phyloP scores from a whole-genome alignment of 768 basidiomycete genomes.

The Lentinus tigrinus region DNA sequence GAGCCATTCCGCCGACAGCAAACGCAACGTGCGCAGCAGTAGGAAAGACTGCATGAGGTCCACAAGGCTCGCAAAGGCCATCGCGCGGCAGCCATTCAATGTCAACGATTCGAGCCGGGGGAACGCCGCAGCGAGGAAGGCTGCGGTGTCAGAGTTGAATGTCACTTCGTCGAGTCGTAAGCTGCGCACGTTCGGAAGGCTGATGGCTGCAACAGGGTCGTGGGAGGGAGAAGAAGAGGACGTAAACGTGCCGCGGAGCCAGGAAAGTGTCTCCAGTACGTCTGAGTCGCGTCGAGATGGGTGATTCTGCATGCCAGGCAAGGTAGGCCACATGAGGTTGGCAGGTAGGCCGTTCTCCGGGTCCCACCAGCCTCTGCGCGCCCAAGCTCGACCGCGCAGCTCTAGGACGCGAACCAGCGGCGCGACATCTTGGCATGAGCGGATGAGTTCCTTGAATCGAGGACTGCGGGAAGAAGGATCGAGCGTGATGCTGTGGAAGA shows the following conservation, averaged over 20 bases:
- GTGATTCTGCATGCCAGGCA: neutral
- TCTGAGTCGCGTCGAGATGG: neutral
- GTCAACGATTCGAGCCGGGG: neutral
- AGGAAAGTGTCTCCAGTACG: neutral
- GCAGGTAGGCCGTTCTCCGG: neutral
- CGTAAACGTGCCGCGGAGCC: constrained; percentile 9
- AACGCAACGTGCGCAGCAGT: constrained; percentile 1
- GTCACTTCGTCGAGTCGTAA: constrained; percentile 13
- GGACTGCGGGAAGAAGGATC: constrained; percentile 9
- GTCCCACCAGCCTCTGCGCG: constrained; percentile 4
- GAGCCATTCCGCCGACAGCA: constrained; percentile 20
- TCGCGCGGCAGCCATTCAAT: constrained; percentile 15
- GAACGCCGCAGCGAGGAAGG: constrained; percentile 10
- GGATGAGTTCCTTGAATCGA: constrained; percentile 11
- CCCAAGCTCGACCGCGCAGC: constrained; percentile 7
- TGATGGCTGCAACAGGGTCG: neutral
- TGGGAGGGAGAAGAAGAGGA: neutral
- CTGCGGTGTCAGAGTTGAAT: constrained; percentile 4
- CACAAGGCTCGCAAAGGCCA: constrained; percentile 16
- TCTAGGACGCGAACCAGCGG: constrained; percentile 14
- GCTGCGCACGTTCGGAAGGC: neutral
- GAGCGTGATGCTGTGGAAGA: constrained; percentile 20
- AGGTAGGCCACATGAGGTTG: constrained; percentile 19
- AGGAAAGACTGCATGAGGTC: constrained; percentile 8
- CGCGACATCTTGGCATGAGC: constrained; percentile 5